Conservation (phyloP, 495 filamentous ascomycete genomes). For the Jackrogersella multiformis region DNA sequence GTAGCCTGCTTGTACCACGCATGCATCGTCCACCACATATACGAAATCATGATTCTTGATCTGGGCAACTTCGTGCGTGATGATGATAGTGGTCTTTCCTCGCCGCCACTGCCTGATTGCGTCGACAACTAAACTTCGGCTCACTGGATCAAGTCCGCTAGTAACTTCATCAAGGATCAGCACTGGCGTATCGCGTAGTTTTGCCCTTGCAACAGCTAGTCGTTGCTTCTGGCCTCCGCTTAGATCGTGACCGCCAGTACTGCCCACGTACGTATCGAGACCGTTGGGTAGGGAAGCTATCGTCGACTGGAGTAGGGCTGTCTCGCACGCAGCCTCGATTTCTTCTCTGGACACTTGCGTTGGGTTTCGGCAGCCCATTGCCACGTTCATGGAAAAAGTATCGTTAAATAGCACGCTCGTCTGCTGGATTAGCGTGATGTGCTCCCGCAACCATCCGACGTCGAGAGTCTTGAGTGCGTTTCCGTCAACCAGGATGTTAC, state of each 20-base stretch:
- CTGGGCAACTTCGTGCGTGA: constrained; percentile 90
- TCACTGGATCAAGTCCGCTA: constrained; percentile 78
- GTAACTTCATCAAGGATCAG: constrained; percentile 92
- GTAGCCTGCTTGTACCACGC: constrained; percentile 73
- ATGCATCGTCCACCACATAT: constrained; percentile 80
- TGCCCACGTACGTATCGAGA: constrained; percentile 75
- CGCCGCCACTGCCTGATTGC: constrained; percentile 76
- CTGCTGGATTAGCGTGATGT: constrained; percentile 86
- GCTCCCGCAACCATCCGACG: constrained; percentile 76
- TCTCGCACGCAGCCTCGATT: constrained; percentile 66
- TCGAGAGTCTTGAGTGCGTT: constrained; percentile 69
- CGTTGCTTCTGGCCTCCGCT: constrained; percentile 89
- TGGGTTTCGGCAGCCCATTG: constrained; percentile 69
- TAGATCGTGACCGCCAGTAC: constrained; percentile 73
- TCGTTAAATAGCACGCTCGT: constrained; percentile 85
- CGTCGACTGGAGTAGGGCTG: constrained; percentile 76
- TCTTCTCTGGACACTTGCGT: constrained; percentile 60
- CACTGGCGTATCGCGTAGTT: constrained; percentile 79
- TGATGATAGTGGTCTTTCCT: constrained; percentile 86
- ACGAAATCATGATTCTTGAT: constrained; percentile 79
- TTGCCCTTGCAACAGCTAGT: constrained; percentile 77
- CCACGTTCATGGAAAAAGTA: constrained; percentile 80
- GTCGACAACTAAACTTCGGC: constrained; percentile 73
- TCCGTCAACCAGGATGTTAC: constrained; percentile 76
- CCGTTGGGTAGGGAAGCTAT: constrained; percentile 77